Evolutionary conservation across 805 yeast genomes (phyloP), one percentile per base, ranked within the genome.

Genomic region (Jamesozyma gamospora): DNA sequence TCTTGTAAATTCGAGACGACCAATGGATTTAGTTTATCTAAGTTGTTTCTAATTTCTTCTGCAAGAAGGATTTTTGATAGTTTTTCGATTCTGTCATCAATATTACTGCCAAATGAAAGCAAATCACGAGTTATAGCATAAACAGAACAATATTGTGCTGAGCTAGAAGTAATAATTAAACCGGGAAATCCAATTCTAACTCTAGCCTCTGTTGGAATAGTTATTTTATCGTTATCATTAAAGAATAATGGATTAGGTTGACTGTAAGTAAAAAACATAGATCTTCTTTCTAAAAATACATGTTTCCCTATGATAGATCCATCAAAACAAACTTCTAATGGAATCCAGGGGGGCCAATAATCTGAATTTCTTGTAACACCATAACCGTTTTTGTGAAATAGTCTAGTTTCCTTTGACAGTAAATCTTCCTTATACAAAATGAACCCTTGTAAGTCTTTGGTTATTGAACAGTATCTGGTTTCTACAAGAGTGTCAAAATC

Each of bases 321-420:
- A 34, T 71, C 70, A 47, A 72, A 74, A 51, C 81, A 75, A 49
- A 75, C 67, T 52, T 79, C 87, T 39, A 76, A 48, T 0, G 83
- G 82, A 16, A 79, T 49, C 70, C 74, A 71, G 0, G 85, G 85
- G 0, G 85, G 83, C 85, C 85, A 79, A 52, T 57, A 49, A 25
- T 39, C 44, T 1, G 53, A 44, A 9, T 48, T 44, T 4, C 44
- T 48, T 11, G 58, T 54, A 34, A 54, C 47, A 7, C 64, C 57
- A 32, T 56, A 57, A 12, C 57, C 53, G 32, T 50, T 47, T 40
- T 61, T 62, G 28, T 45, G 38, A 18, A 49, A 44, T 5, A 37
- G 37, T 18, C 57, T 37, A 17, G 52, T 56, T 14, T 60, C 63
- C 7, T 56, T 58, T 1, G 55, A 35, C 38, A 50, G 25, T 32